A percentile compares a stretch with the other conserved stretches of the same genome.
Evolutionary conservation across 2,329 filamentous ascomycete genomes (phyloP).

Genomic region (Pyrenophora graminea): DNA sequence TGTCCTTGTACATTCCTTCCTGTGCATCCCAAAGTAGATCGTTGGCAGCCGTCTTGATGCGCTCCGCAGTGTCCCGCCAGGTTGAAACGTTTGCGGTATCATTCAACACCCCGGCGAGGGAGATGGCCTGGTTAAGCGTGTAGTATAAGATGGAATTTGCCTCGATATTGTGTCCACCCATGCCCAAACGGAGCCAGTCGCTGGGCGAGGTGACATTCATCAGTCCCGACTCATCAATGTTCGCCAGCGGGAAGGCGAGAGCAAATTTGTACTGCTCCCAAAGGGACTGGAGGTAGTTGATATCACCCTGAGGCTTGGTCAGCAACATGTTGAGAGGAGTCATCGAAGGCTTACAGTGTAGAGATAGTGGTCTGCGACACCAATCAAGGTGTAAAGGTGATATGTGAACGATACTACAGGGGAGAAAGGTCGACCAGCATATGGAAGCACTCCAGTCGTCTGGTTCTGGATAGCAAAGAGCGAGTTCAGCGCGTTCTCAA

Average conservation of each 20-base stretch:
- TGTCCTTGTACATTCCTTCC: conserved; percentile 60
- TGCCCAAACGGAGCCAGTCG: conserved; percentile 57
- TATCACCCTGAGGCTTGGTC: conserved; percentile 37
- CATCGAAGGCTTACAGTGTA: conserved; percentile 39
- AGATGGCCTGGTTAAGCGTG: conserved; percentile 58
- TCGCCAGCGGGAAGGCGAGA: conserved; percentile 48
- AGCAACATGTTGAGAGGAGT: too few species aligned
- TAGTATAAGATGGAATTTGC: conserved; percentile 55
- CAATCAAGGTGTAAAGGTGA: conserved; percentile 57
- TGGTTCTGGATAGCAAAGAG: conserved; percentile 52
- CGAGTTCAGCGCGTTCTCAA: conserved; percentile 56
- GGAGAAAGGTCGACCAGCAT: conserved; percentile 54
- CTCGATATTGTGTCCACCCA: conserved; percentile 56
- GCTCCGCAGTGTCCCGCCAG: conserved; percentile 50
- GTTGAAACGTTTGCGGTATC: conserved; percentile 48
- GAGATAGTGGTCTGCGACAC: conserved; percentile 51
- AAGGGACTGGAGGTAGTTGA: conserved; percentile 46
- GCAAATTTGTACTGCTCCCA: conserved; percentile 53
- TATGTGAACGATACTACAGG: conserved; percentile 57
- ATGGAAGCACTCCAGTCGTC: conserved; percentile 54
- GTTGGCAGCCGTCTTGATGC: conserved; percentile 54
- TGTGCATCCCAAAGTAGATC: conserved; percentile 54
- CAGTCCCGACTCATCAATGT: conserved; percentile 50
- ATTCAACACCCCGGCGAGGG: conserved; percentile 55
- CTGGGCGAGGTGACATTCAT: conserved; percentile 52